Base-by-base conservation (phyloP, 805 yeast species). In the Myxozyma monticola region DNA sequence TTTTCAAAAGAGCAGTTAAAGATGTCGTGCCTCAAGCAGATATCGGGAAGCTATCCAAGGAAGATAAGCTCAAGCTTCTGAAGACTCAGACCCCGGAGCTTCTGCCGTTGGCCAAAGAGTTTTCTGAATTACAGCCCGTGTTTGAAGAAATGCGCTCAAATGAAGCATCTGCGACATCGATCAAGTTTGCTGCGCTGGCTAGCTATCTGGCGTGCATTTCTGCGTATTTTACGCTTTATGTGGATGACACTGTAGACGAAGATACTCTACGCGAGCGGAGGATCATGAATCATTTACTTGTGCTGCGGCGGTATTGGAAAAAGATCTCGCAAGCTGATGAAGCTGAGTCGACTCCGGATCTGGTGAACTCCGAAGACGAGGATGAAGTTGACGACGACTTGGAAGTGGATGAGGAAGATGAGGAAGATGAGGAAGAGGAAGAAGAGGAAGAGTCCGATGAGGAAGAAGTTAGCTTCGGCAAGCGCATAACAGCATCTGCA, bases 231-330 rank as follows among this genome's bases (percentile, higher is more conserved):
- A 85, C 96, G 2, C 65, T 93, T 14, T 79, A 91, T 56, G 68
- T 79, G 15, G 81, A 81, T 33, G 76, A 79, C 38, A 63, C 83
- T 34, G 68, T 71, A 37, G 71, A 72, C 20, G 83, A 79, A 24
- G 84, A 80, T 44, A 72, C 75, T 2, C 77, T 54, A 84, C 88
- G 88, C 61, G 95, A 88, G 48, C 91, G 85, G 59, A 85, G 91
- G 2, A 84, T 91, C 1, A 91, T 93, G 96, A 89, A 87, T 62
- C 78, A 85, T 25, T 83, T 91, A 29, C 71, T 91, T 46, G 81
- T 85, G 45, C 76, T 93, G 2, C 77, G 95, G 59, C 96, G 91
- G 63, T 76, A 87, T 20, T 55, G 49, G 49, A 50, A 48, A 15
- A 90, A 85, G 62, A 96, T 95, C 3, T 74, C 70, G 40, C 64